A percentile compares a stretch with the other conserved stretches of the same genome.
Evolutionary conservation across 805 yeast genomes (phyloP).

Genomic region (Yamadazyma laniorum): DNA sequence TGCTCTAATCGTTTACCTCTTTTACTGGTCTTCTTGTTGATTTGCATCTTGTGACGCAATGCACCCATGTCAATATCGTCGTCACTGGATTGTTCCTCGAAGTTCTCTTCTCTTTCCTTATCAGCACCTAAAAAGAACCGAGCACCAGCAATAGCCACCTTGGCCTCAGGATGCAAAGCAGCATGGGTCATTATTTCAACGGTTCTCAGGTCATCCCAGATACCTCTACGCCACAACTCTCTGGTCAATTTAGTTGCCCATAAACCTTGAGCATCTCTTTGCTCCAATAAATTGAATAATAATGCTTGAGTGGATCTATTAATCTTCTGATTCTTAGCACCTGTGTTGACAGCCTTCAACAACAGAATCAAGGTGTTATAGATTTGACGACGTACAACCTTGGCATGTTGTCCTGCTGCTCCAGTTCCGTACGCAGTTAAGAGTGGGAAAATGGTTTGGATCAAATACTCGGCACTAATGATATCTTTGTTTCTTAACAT

Average conservation of each 20-base stretch:
- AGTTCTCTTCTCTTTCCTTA: constrained; percentile 82
- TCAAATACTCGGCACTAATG: constrained; percentile 73
- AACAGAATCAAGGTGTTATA: constrained; percentile 76
- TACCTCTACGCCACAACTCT: constrained; percentile 95
- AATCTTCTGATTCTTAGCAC: constrained; percentile 85
- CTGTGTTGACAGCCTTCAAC: constrained; percentile 79
- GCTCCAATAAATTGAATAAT: constrained; percentile 80
- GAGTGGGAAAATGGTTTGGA: constrained; percentile 87
- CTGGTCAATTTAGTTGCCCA: constrained; percentile 97
- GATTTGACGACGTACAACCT: constrained; percentile 77
- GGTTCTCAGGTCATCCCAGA: constrained; percentile 96
- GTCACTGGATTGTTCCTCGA: constrained; percentile 67
- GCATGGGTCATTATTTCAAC: constrained; percentile 99
- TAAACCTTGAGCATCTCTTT: constrained; percentile 73
- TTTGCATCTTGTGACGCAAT: constrained; percentile 74
- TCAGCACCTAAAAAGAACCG: constrained; percentile 93
- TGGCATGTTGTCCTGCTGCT: constrained; percentile 62
- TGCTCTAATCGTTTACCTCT: constrained; percentile 76
- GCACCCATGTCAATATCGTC: constrained; percentile 65
- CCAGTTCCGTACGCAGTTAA: constrained; percentile 58
- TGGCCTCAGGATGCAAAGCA: constrained; percentile 79
- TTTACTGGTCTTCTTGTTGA: constrained; percentile 79
- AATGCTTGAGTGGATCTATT: constrained; percentile 90
- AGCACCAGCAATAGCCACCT: constrained; percentile 88
- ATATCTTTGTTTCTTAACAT: constrained; percentile 87